Evolutionary conservation across 75 land plant genomes (phyloP).

Genomic region (Larix kaempferi): DNA sequence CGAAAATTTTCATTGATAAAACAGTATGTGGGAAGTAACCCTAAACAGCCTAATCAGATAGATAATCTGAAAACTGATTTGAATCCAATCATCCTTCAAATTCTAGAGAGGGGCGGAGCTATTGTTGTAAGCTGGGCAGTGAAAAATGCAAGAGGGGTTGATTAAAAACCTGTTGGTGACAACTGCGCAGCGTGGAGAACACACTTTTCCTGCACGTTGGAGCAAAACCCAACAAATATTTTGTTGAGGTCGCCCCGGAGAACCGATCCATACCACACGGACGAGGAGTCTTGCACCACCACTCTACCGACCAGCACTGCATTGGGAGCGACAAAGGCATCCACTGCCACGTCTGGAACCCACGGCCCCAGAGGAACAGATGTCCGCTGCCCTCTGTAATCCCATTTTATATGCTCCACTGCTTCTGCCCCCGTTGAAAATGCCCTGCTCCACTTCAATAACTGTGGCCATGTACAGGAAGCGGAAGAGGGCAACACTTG

Average conservation of each 20-base stretch:
- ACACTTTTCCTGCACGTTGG: slow-evolving; percentile 85
- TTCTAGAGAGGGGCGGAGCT: too few species aligned
- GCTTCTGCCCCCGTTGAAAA: too few species aligned
- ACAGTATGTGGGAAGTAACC: background rate
- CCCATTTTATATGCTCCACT: slow-evolving; percentile 49
- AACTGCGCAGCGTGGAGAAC: slow-evolving; percentile 90
- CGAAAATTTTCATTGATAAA: too few species aligned
- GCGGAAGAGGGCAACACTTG: too few species aligned
- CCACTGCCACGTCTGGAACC: slow-evolving; percentile 88
- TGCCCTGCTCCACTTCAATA: too few species aligned
- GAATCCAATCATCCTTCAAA: too few species aligned
- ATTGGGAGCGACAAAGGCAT: slow-evolving; percentile 97
- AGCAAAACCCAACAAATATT: slow-evolving; percentile 82
- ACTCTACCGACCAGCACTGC: slow-evolving; percentile 92
- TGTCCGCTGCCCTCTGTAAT: slow-evolving; percentile 89
- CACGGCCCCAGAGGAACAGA: slow-evolving; percentile 76
- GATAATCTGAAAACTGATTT: too few species aligned
- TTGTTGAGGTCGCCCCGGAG: slow-evolving; percentile 95
- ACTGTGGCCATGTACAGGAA: too few species aligned
- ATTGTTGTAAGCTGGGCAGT: background rate
- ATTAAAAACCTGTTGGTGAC: slow-evolving; percentile 72
- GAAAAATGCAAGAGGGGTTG: background rate
- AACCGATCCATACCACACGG: slow-evolving; percentile 89
- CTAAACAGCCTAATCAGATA: background rate
- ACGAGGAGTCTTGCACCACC: slow-evolving; percentile 67